Percentiles rank a stretch among this genome's conserved stretches.
Evolutionary conservation across 2,329 filamentous ascomycete species (phyloP).

Genomic region (Fusarium nanum): DNA sequence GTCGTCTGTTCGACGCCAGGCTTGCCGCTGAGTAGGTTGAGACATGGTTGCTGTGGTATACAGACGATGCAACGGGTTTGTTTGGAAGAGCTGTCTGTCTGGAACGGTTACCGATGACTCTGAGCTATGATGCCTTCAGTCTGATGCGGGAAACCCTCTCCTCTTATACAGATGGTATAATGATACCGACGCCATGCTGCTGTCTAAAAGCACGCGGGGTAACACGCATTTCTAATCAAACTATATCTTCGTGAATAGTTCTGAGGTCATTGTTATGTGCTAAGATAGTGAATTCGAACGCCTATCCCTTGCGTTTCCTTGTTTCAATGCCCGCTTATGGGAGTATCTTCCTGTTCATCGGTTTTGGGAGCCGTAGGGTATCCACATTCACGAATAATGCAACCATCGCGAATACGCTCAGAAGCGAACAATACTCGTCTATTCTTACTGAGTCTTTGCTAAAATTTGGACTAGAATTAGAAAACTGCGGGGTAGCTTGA

Average conservation of each 20-base stretch:
- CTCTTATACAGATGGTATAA: not conserved
- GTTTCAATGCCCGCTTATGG: not conserved
- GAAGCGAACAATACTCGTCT: not conserved
- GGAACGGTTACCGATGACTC: fast-evolving
- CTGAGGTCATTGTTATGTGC: not conserved
- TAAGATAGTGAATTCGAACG: not conserved
- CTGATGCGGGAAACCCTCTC: not conserved
- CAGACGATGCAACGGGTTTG: too few relatives aligned
- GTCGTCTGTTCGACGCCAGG: constrained; percentile 48
- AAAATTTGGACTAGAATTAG: not conserved
- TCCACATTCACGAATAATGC: not conserved
- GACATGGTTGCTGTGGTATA: constrained; percentile 2
- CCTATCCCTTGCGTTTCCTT: not conserved
- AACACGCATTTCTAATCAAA: constrained; percentile 5
- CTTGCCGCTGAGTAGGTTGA: constrained; percentile 34
- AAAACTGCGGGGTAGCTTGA: not conserved
- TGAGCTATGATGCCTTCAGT: not conserved
- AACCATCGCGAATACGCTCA: not conserved
- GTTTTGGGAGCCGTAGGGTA: constrained; percentile 9
- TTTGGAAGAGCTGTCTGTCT: not conserved
- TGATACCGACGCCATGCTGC: not conserved
- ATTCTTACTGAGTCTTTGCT: not conserved
- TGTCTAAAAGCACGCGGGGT: constrained; percentile 8
- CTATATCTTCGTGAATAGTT: not conserved
- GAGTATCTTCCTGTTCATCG: not conserved